Conservation (phyloP, 805 yeast genomes). For the Suhomyces emberorum region DNA sequence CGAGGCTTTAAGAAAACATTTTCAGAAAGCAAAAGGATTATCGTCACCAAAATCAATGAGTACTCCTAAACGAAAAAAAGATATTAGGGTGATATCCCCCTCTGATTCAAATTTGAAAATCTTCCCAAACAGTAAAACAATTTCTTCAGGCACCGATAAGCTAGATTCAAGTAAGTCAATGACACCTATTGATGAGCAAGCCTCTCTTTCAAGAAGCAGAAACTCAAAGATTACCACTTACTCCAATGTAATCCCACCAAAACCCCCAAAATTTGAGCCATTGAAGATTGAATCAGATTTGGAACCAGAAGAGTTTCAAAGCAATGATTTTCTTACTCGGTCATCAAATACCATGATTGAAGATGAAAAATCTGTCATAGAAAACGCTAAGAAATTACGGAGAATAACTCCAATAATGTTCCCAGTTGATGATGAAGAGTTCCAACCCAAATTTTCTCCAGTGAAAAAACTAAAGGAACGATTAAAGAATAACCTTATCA, state of each 20-base stretch:
- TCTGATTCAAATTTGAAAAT: neutral
- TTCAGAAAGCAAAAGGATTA: constrained; percentile 20
- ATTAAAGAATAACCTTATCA: constrained; percentile 1
- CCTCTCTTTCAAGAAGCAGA: neutral
- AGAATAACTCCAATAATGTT: constrained; percentile 35
- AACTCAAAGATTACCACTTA: neutral
- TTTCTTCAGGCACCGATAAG: neutral
- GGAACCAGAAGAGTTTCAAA: neutral
- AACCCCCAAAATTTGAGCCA: constrained; percentile 20
- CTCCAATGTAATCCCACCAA: constrained; percentile 15
- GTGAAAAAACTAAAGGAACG: constrained; percentile 27
- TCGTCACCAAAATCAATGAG: constrained; percentile 12
- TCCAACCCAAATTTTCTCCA: constrained; percentile 30
- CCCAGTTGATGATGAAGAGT: constrained; percentile 27
- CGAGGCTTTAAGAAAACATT: constrained; percentile 33
- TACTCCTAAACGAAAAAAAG: neutral
- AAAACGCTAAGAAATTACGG: constrained; percentile 33
- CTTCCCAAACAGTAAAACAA: neutral
- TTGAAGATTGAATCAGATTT: neutral
- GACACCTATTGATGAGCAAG: neutral
- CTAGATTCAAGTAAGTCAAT: neutral
- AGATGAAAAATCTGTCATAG: constrained; percentile 19
- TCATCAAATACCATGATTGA: constrained; percentile 6
- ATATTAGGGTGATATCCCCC: constrained; percentile 1
- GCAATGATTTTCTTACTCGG: constrained; percentile 1